Percentiles rank a stretch among this genome's conserved stretches.
phyloP scores from a whole-genome alignment of 441 rosid genomes.

The Flueggea neowawraea region DNA sequence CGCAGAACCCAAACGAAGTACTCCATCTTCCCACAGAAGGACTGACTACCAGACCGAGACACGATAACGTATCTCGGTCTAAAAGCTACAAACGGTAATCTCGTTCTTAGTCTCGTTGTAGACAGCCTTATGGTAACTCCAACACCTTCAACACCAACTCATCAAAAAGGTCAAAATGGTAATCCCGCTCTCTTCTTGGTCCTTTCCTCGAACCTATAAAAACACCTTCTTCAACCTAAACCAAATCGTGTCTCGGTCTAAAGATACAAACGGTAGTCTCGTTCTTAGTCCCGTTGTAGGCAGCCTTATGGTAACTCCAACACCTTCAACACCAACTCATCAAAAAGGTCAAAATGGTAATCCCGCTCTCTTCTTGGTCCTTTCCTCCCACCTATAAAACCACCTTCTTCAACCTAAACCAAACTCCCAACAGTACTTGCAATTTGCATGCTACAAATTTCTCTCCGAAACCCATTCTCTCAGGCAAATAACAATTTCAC shows the following conservation, averaged over 20 bases:
- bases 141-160: background rate
- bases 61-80: no score
- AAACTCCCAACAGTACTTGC: background rate
- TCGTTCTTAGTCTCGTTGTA: no score
- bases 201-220: conserved; percentile 7
- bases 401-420: background rate
- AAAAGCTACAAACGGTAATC: no score
- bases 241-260: no score
- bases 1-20: no score
- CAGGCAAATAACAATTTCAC: background rate
- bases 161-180: background rate
- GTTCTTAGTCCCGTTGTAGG: no score
- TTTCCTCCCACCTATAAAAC: conserved; percentile 7
- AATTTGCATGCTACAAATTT: no score
- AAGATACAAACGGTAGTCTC: no score
- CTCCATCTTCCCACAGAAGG: no score
- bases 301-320: background rate
- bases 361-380: background rate
- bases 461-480: conserved; percentile 1
- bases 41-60: no score
- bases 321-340: background rate
- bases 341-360: background rate
- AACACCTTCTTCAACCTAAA: background rate
- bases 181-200: background rate
- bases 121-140: background rate